These are phyloP conservation scores for Amaranthus palmeri DNA, from an alignment of 148 eudicot species.

Conservation along the genomic window DNA sequence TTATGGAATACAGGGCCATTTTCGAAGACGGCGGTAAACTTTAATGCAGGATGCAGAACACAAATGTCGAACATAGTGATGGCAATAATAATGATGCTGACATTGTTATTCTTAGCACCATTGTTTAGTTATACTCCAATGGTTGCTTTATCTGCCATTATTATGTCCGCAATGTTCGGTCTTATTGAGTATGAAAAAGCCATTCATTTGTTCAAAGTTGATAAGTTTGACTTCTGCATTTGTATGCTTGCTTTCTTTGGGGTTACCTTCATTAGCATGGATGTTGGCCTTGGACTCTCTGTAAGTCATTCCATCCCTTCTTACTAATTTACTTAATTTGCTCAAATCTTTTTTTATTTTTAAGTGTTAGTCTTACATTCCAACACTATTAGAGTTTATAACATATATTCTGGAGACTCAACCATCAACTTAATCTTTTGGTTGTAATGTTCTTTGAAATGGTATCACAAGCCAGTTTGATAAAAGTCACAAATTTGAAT, in stretches of 20 bases:
- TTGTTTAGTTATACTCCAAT: slow-evolving; percentile 80
- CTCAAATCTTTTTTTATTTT: too few species aligned
- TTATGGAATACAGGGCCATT: slow-evolving; percentile 61
- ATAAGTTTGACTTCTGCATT: slow-evolving; percentile 76
- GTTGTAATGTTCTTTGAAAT: too few species aligned
- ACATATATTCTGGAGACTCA: too few species aligned
- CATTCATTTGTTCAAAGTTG: slow-evolving; percentile 59
- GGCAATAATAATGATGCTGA: slow-evolving; percentile 64
- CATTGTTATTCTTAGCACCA: slow-evolving; percentile 72
- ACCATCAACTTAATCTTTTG: too few species aligned
- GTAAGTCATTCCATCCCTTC: slow-evolving; percentile 28
- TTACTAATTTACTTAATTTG: too few species aligned
- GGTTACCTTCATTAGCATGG: slow-evolving; percentile 83
- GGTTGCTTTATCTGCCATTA: slow-evolving; percentile 83
- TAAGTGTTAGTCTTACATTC: too few species aligned
- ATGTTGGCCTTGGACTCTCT: slow-evolving; percentile 73
- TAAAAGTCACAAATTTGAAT: too few species aligned
- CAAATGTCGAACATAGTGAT: slow-evolving; percentile 74
- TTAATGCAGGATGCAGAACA: slow-evolving; percentile 73
- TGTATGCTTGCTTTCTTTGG: slow-evolving; percentile 84
- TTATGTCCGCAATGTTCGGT: slow-evolving; percentile 86
- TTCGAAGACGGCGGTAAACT: slow-evolving; percentile 87
- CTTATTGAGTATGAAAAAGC: slow-evolving; percentile 63
- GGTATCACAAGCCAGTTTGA: too few species aligned
- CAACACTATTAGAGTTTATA: too few species aligned